These are phyloP conservation scores for Hordeum marinum DNA, from an alignment of 176 grass and related monocot species.

Conservation along the genomic window DNA sequence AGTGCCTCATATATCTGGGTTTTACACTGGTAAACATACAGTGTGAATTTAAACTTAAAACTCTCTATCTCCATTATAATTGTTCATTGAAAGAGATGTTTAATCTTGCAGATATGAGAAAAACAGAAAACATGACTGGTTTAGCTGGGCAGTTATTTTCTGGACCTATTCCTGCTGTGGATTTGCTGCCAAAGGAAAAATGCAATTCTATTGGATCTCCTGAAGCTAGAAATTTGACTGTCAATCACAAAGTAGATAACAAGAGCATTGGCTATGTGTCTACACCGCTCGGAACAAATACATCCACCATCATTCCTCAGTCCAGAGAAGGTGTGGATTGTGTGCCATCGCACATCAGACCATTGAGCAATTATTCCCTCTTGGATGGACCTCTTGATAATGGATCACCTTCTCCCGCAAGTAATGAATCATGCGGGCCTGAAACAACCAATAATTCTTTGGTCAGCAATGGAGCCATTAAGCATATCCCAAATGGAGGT, in stretches of 20 bases:
- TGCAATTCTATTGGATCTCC: conserved; percentile 24
- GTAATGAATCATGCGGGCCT: conserved; percentile 17
- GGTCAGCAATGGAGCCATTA: conserved; percentile 28
- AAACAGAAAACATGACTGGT: conserved; percentile 31
- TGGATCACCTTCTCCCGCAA: conserved; percentile 32
- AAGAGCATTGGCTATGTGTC: conserved; percentile 15
- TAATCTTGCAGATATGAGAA: conserved; percentile 29
- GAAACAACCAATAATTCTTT: conserved; percentile 34
- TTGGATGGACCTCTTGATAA: conserved; percentile 48
- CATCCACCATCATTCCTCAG: conserved; percentile 13
- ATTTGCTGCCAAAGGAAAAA: conserved; percentile 35
- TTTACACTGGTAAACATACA: conserved; percentile 47
- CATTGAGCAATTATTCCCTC: conserved; percentile 38
- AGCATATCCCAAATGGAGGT: conserved; percentile 36
- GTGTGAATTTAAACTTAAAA: not conserved
- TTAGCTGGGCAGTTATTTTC: conserved; percentile 27
- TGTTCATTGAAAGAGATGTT: conserved; percentile 9
- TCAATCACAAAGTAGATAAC: conserved; percentile 16
- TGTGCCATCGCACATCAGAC: conserved; percentile 10
- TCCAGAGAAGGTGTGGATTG: conserved; percentile 1
- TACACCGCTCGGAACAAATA: conserved; percentile 18
- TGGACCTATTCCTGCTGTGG: conserved; percentile 18
- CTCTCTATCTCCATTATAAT: not conserved
- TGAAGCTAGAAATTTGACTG: conserved; percentile 36
- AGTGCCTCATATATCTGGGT: conserved; percentile 54